Base-by-base conservation (phyloP, 768 basidiomycete genomes). In the Crucibulum laeve region DNA sequence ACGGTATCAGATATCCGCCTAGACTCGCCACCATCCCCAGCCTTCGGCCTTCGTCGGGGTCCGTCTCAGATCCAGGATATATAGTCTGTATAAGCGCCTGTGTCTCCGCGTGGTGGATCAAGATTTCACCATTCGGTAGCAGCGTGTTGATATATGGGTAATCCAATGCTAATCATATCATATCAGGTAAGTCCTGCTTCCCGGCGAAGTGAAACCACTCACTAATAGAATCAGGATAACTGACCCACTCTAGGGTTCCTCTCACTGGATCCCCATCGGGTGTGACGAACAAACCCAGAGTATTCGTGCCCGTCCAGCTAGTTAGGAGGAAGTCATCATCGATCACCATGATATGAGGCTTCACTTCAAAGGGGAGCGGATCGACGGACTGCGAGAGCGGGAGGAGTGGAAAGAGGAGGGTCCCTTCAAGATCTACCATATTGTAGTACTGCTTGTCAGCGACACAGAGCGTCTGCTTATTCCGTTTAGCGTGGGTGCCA, bases 251-350 rank as follows among this genome's bases (percentile, higher is more conserved):
- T 34, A 96, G 65, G 1, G 93, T 94, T 2, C 92, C 92, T 36
- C 93, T 76, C 5, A 91, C 84, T 4, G 94, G 91, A 60, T 95
- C 92, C 0, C 91, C 93, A 2, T 80, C 77, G 0, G 82, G 78
- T 11, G 78, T 90, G 50, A 97, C 73, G 53, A 97, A 98, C 7
- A 98, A 67, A 0, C 94, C 94, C 30, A 97, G 68, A 0, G 89
- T 88, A 41, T 76, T 80, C 3, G 71, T 65, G 11, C 90, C 94
- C 1, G 84, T 92, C 78, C 86, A 93, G 2, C 87, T 88, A 13
- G 91, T 70, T 17, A 96, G 73, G 33, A 97, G 74, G 52, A 93
- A 96, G 60, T 96, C 93, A 50, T 77, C 79, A 25, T 76, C 72
- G 19, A 94, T 77, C 18, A 91, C 79, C 1, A 82, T 79, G 38